phyloP scores from a whole-genome alignment of 2,329 filamentous ascomycete species.

The Ophiostoma sp. region DNA sequence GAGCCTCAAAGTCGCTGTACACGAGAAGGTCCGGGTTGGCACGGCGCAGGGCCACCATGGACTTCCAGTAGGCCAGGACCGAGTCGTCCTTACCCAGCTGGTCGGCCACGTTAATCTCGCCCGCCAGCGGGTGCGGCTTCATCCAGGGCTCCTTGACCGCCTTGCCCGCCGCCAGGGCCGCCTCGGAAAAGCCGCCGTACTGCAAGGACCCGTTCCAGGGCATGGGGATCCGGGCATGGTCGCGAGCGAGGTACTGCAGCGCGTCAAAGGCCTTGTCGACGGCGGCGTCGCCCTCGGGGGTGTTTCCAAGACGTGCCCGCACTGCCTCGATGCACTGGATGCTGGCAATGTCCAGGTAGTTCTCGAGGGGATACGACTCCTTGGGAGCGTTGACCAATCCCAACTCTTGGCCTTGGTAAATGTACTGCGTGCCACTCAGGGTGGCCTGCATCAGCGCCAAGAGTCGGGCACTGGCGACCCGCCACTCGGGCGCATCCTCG shows the following conservation, averaged over 20 bases:
- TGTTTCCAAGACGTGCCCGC: slow-evolving; percentile 30
- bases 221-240: slow-evolving; percentile 68
- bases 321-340: slow-evolving; percentile 32
- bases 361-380: slow-evolving; percentile 48
- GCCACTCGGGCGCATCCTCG: slow-evolving; percentile 46
- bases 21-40: slow-evolving; percentile 60
- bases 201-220: slow-evolving; percentile 57
- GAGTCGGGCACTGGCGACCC: slow-evolving; percentile 52
- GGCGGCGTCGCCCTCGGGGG: slow-evolving; percentile 41
- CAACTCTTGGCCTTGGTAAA: slow-evolving; percentile 63
- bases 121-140: slow-evolving; percentile 59
- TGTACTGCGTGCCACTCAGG: slow-evolving; percentile 54
- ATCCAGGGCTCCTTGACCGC: slow-evolving; percentile 51
- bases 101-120: slow-evolving; percentile 54
- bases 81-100: slow-evolving; percentile 42
- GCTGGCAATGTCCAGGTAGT: slow-evolving; percentile 51
- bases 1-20: slow-evolving; percentile 57
- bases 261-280: slow-evolving; percentile 51
- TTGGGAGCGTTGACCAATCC: slow-evolving; percentile 56
- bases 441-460: slow-evolving; percentile 50
- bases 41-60: slow-evolving; percentile 55
- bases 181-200: slow-evolving; percentile 62
- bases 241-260: slow-evolving; percentile 60
- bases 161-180: slow-evolving; percentile 37
- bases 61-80: slow-evolving; percentile 63